These are phyloP conservation scores for Pichia cephalocereana DNA, from an alignment of 805 yeast genomes.

Conservation along the genomic window DNA sequence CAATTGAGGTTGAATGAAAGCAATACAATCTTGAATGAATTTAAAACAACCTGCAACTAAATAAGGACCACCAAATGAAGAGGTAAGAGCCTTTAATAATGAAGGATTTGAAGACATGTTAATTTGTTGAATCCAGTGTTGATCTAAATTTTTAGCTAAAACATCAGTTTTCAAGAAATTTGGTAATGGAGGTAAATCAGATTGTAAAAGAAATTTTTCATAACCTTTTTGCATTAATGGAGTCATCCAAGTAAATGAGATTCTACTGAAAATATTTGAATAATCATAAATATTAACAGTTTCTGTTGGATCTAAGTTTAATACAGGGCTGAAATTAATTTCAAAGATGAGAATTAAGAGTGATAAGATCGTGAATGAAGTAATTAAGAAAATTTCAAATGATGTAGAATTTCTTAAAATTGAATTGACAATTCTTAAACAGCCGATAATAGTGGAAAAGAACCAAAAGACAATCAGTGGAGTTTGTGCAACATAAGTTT, in stretches of 20 bases:
- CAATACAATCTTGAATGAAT: constrained; percentile 63
- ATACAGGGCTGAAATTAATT: constrained; percentile 29
- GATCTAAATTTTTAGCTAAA: constrained; percentile 41
- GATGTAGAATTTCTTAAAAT: constrained; percentile 28
- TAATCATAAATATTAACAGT: constrained; percentile 35
- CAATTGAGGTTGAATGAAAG: constrained; percentile 83
- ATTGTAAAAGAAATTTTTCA: constrained; percentile 32
- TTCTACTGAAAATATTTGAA: constrained; percentile 42
- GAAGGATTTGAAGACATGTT: constrained; percentile 23
- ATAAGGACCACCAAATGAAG: constrained; percentile 69
- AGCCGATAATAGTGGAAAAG: constrained; percentile 38
- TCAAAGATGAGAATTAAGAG: constrained; percentile 37
- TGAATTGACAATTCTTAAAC: constrained; percentile 35
- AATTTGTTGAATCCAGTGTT: constrained; percentile 53
- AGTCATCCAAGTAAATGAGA: constrained; percentile 54
- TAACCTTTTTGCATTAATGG: constrained; percentile 47
- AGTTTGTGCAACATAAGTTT: constrained; percentile 57
- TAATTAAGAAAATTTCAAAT: constrained; percentile 22
- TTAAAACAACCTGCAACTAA: constrained; percentile 66
- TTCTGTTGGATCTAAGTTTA: constrained; percentile 24
- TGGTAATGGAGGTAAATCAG: constrained; percentile 79
- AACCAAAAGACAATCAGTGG: constrained; percentile 71
- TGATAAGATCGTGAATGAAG: constrained; percentile 27
- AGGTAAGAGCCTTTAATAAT: constrained; percentile 39
- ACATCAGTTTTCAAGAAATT: constrained; percentile 45